Base-by-base conservation (phyloP, 257 asterid genomes). In the Handroanthus guayacan region DNA sequence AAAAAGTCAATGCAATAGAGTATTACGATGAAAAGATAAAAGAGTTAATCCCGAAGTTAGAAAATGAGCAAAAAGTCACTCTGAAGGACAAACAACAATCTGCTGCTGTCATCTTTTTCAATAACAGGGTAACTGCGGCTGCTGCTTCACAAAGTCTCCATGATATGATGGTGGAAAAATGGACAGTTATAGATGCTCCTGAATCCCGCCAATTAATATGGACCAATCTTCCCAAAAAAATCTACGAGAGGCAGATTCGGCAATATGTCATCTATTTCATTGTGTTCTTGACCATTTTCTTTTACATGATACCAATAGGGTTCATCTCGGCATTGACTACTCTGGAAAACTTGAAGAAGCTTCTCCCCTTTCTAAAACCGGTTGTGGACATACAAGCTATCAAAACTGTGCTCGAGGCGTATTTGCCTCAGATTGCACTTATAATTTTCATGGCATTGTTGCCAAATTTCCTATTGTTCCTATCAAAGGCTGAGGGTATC, bases 351-450 rank as follows among this genome's bases (percentile, higher is more conserved):
- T 77, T 95, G 87, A 66, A 74, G 87, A 95, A 95, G 86, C 37
- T 84, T 69, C 89, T 95, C 61, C 97, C 97, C 0, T 92, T 95
- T 65, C 50, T 91, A 39, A 87, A 95, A 79, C 86, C 90, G 2
- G 65, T 95, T 45, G 82, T 92, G 52, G 83, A 86, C 9, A 70
- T 38, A 66, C 5, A 70, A 0, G 80, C 57, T 3, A 34, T 92
- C 67, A 91, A 69, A 86, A 91, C 99, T 14, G 84, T 95, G 57
- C 82, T 95, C 6, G 92, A 88, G 81, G 99, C 99, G 0, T 95
- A 77, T 83, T 81, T 95, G 74, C 99, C 99, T 72, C 99, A 95
- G 87, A 78, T 95, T 31, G 99, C 97, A 0, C 99, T 95, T 63
- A 79, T 95, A 43, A 9, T 91, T 25, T 95, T 95, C 69, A 69